phyloP scores from a whole-genome alignment of 305 asterid species.

The Fraxinus angustifolia region DNA sequence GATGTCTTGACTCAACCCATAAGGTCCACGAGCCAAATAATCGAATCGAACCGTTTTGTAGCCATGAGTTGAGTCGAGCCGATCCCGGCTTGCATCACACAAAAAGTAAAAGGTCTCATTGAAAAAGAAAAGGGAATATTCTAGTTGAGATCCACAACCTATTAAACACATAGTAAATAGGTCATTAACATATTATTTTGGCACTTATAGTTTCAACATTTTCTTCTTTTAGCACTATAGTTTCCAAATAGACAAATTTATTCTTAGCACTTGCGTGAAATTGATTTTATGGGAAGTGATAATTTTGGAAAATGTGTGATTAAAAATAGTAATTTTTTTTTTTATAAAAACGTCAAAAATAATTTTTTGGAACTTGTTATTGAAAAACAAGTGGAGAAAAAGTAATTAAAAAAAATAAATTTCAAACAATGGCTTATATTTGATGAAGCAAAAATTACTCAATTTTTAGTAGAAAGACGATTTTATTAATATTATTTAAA shows the following conservation, averaged over 20 bases:
- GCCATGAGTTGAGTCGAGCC: background rate
- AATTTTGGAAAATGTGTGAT: background rate
- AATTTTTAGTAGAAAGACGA: background rate
- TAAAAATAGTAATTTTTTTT: too few relatives aligned
- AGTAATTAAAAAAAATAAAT: too few relatives aligned
- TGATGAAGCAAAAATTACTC: background rate
- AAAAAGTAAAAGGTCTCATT: background rate
- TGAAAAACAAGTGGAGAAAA: background rate
- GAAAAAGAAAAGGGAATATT: background rate
- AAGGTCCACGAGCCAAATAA: background rate
- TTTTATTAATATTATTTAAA: background rate
- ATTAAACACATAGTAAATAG: background rate
- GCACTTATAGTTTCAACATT: background rate
- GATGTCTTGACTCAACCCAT: background rate
- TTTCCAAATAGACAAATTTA: background rate
- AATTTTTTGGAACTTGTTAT: background rate
- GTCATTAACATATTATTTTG: background rate
- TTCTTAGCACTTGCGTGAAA: background rate
- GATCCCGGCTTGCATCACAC: background rate
- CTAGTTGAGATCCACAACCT: background rate
- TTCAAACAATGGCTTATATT: background rate
- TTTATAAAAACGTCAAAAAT: too few relatives aligned
- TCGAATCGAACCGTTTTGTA: too few relatives aligned
- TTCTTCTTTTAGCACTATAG: background rate
- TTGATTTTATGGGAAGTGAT: background rate